These are phyloP conservation scores for Lagenaria siceraria DNA, from an alignment of 306 rosid genomes.

Conservation along the genomic window DNA sequence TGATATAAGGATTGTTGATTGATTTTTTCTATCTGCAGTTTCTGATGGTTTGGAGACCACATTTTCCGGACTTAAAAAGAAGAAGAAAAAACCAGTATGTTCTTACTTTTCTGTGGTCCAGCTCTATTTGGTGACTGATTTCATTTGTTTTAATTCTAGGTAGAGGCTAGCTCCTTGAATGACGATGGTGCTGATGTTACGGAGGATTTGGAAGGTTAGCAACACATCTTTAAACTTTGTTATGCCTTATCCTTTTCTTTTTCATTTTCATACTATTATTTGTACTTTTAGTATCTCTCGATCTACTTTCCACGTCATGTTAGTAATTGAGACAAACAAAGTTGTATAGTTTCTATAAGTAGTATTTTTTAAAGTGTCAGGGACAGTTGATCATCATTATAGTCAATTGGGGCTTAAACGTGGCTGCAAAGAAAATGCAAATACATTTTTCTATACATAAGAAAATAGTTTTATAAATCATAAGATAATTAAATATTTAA, in stretches of 20 bases:
- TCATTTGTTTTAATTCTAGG: conserved; percentile 30
- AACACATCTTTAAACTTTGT: conserved; percentile 12
- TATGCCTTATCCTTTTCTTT: not conserved
- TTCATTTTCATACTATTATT: not conserved
- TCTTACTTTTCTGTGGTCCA: not conserved
- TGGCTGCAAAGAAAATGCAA: not conserved
- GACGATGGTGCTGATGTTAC: conserved; percentile 47
- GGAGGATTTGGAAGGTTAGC: conserved; percentile 49
- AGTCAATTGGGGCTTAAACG: not conserved
- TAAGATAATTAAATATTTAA: not conserved
- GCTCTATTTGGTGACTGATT: not conserved
- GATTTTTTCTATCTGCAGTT: conserved; percentile 37
- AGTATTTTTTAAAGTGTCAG: not conserved
- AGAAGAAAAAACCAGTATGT: conserved; percentile 86
- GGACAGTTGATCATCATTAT: not conserved
- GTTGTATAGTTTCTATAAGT: not conserved
- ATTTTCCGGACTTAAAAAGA: conserved; percentile 84
- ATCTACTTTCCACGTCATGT: not conserved
- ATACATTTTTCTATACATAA: not conserved
- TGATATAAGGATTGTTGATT: not conserved
- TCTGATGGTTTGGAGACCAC: conserved; percentile 68
- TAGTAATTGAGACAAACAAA: not conserved
- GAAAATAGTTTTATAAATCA: not conserved
- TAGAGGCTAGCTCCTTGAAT: conserved; percentile 51
- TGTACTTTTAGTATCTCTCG: not conserved